Evolutionary conservation across 2,329 filamentous ascomycete species (phyloP), one percentile per base, ranked within the genome.

Genomic region (Aspergillus ruber): DNA sequence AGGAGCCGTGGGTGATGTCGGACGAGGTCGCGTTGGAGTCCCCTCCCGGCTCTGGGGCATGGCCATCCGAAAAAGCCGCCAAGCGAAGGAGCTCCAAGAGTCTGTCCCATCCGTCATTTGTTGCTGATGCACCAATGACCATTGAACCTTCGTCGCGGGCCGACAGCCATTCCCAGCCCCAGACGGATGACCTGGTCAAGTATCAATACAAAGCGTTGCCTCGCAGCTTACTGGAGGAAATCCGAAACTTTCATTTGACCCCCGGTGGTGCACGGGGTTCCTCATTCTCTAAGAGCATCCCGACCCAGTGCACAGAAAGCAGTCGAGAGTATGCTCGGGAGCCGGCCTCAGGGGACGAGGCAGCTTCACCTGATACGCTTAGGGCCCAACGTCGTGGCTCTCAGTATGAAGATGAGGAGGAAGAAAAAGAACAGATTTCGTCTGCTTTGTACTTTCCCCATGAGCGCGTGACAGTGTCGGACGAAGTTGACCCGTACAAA

Each of bases 391-490:
- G 47, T 38, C 54, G 54, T 25, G 54, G 50, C 21, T 56, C 54
- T 8, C 62, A 59, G 18, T 68, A 70, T 21, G 77, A 77, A 29
- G 76, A 79, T 42, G 76, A 80, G n/a, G 78, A 81, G 29, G 81
- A 80, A 4, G 79, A 82, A 49, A 72, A 74, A 47, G 81, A 84
- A 60, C 80, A 82, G 50, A 84, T 84, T 35, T 81, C 80, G 0
- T 83, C 80, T 23, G 81, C 81, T 10, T 70, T 82, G 29, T 84
- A 84, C 60, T 83, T 80, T 53, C 81, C 81, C 20, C 81, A 84
- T 65, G 76, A 81, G 54, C 75, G 78, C 18, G 58, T 64, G n/a
- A 54, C 61, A 10, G 56, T 64, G 4, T 55, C 62, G 7, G 64
- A 65, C 46, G 61, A 58, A 25, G 56, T 59, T 43, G 58, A 63